These are phyloP conservation scores for Fusarium praegraminearum DNA, from an alignment of 2,329 filamentous ascomycete genomes.

Conservation along the genomic window DNA sequence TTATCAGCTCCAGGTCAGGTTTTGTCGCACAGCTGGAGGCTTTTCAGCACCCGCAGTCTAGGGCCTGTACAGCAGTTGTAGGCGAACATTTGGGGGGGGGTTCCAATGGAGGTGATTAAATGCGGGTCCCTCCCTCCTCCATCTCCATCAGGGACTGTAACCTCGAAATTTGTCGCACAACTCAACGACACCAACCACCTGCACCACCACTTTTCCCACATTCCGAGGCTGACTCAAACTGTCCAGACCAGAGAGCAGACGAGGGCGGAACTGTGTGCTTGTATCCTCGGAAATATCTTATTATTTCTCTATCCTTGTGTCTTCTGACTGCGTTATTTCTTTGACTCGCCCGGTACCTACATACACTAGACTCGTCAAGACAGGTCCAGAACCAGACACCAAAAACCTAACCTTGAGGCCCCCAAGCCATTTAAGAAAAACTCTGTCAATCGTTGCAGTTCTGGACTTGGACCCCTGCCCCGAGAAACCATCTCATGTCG, in stretches of 20 bases:
- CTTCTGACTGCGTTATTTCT: conserved; percentile 9
- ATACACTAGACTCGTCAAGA: conserved; percentile 13
- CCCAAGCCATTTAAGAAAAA: conserved; percentile 15
- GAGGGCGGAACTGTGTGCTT: not conserved
- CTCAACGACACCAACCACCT: not conserved
- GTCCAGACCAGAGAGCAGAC: not conserved
- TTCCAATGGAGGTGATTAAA: conserved; percentile 11
- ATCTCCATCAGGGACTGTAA: conserved; percentile 5
- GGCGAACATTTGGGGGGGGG: not conserved
- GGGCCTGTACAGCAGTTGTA: conserved; percentile 1
- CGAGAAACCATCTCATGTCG: conserved; percentile 21
- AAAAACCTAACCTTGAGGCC: conserved; percentile 24
- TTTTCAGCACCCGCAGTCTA: not conserved
- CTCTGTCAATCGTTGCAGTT: conserved; percentile 24
- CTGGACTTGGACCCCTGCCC: conserved; percentile 26
- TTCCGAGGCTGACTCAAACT: not conserved
- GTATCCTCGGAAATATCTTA: conserved; percentile 5
- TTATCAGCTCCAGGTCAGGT: not conserved
- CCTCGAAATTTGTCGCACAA: conserved; percentile 29
- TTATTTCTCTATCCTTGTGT: not conserved
- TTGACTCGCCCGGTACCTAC: not conserved
- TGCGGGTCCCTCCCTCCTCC: not conserved
- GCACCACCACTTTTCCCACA: conserved; percentile 3
- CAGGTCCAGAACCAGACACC: conserved; percentile 11
- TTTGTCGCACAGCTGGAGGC: conserved; percentile 1